Percentiles rank a stretch among this genome's conserved stretches.
Conservation (phyloP, 129 eudicot genomes). For the Calendula officinalis region DNA sequence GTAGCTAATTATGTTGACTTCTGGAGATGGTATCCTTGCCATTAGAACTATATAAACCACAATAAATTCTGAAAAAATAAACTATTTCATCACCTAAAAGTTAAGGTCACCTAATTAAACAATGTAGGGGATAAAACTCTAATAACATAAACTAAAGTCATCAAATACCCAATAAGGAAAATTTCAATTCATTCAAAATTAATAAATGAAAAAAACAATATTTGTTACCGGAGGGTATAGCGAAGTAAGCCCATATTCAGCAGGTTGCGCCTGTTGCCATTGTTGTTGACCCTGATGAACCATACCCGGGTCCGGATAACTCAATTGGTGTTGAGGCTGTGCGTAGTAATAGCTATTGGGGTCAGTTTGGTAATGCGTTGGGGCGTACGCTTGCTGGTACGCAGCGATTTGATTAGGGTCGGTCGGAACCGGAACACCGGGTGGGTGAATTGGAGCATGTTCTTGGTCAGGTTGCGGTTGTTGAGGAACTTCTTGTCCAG, state of each 20-base stretch:
- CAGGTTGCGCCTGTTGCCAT: slow-evolving; percentile 30
- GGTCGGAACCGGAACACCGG: slow-evolving; percentile 52
- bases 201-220: neutral
- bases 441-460: slow-evolving; percentile 55
- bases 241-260: slow-evolving; percentile 29
- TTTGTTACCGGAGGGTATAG: slow-evolving; percentile 20
- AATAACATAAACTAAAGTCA: too few species aligned
- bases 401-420: slow-evolving; percentile 30
- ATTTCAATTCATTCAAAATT: too few species aligned
- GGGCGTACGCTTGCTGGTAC: slow-evolving; percentile 20
- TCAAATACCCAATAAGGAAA: too few species aligned
- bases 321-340: slow-evolving; percentile 18
- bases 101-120: too few species aligned
- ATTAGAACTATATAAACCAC: too few species aligned
- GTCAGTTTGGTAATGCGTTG: slow-evolving; percentile 26
- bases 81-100: too few species aligned
- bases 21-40: slow-evolving; percentile 35
- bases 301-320: slow-evolving; percentile 32
- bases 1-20: slow-evolving; percentile 40
- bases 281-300: slow-evolving; percentile 18
- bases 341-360: slow-evolving; percentile 30
- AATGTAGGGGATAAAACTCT: neutral
- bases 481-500: slow-evolving; percentile 26
- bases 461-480: slow-evolving; percentile 21
- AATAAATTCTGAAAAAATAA: too few species aligned